phyloP scores from a whole-genome alignment of 192 early-diverging fungal genomes.

The Backusella westeae region DNA sequence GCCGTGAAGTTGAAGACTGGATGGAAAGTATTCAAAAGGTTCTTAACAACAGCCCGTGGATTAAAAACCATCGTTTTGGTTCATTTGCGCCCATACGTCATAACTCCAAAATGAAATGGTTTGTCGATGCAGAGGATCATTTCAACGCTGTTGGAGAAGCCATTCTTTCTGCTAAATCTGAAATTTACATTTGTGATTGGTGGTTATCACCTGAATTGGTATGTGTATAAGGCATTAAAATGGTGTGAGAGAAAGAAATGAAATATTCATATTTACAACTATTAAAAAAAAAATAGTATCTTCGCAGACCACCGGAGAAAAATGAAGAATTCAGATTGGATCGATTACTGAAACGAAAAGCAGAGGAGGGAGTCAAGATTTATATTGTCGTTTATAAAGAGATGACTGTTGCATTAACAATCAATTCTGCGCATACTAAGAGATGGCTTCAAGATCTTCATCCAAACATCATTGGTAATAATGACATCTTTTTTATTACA shows the following conservation, averaged over 20 bases:
- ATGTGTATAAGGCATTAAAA: not conserved
- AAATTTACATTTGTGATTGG: constrained; percentile 78
- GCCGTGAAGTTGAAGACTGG: constrained; percentile 62
- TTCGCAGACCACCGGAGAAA: constrained; percentile 64
- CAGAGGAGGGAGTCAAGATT: constrained; percentile 77
- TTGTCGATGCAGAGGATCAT: constrained; percentile 72
- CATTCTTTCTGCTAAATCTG: constrained; percentile 61
- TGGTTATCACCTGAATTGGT: constrained; percentile 81
- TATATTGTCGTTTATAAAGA: constrained; percentile 86
- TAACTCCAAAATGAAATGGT: constrained; percentile 62
- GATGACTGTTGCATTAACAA: constrained; percentile 66
- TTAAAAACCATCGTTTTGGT: constrained; percentile 60
- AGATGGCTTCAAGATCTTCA: constrained; percentile 65
- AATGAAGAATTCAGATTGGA: constrained; percentile 78
- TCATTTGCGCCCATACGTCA: constrained; percentile 73
- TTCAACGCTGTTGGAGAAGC: constrained; percentile 71
- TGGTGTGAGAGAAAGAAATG: not conserved
- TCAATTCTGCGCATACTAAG: constrained; percentile 74
- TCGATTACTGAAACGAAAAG: constrained; percentile 71
- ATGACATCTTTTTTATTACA: not conserved
- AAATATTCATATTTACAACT: not conserved
- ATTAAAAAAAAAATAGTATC: constrained; percentile 40
- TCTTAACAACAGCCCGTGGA: constrained; percentile 58
- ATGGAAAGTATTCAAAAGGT: constrained; percentile 57
- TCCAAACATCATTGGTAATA: constrained; percentile 63